Evolutionary conservation across 2,329 filamentous ascomycete genomes (phyloP), one percentile per base, ranked within the genome.

Genomic region (Diaporthe destruens): DNA sequence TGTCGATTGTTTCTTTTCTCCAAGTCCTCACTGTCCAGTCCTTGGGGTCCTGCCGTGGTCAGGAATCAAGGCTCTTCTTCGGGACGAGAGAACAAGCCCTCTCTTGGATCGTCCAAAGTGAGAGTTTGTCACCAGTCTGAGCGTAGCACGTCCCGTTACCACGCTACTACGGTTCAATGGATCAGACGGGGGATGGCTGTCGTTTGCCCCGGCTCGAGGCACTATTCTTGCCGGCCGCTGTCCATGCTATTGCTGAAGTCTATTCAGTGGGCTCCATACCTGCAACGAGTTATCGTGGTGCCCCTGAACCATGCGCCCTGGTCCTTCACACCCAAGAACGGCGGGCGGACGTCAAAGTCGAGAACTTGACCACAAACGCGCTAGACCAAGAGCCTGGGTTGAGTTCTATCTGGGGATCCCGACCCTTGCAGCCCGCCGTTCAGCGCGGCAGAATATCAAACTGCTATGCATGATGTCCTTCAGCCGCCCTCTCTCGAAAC

Each of bases 401-500:
- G 36, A 66, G 61, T 39, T 66, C 47, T 36, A 53, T 66, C 8
- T 66, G 61, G 61, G 44, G 29, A 51, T 44, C 61, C 61, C 61
- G 51, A 25, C 51, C 61, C 61, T 65, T 65, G 61, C 23, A 51
- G 1, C 44, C 32, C 18, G 23, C 44, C 44, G 20, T 44, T 36
- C 61, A 51, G 29, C 44, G 61, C 29, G 51, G 42, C 69, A 42
- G 20, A 53, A 69, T 44, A 47, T 72, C 71, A 72, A 69, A 69
- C 63, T 51, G 53, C 3, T n/a, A 1, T 66, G 47, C 61, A 66
- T 66, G 61, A 66, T 53, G n/a, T 53, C 47, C 61, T 39, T 39
- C 47, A 32, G 44, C 29, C 20, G 16, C 47, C 16, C 32, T 66
- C 61, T 55, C 51, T 69, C 71, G 71, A 72, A 72, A 72, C 71